These are phyloP conservation scores for Rhodosporidiobolus odoratus DNA, from an alignment of 768 basidiomycete genomes.

Conservation along the genomic window DNA sequence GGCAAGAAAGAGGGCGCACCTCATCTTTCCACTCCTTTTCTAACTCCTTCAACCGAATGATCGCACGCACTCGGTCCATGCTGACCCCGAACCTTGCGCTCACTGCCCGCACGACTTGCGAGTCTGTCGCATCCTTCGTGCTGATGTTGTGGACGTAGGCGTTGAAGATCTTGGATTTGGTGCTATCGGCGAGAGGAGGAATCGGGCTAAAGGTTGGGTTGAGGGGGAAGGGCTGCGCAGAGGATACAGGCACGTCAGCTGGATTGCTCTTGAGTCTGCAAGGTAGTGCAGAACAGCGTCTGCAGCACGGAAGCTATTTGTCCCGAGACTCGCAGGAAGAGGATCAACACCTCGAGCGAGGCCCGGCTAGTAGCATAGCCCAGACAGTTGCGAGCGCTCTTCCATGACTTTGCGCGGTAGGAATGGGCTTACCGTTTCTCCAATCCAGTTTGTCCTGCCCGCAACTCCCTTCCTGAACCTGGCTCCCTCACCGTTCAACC, in stretches of 20 bases:
- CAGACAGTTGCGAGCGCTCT: neutral
- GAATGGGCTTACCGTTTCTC: slow-evolving; percentile 28
- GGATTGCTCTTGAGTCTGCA: neutral
- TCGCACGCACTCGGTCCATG: slow-evolving; percentile 74
- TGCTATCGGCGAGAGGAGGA: slow-evolving; percentile 62
- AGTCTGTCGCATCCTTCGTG: slow-evolving; percentile 42
- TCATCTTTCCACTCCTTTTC: slow-evolving; percentile 60
- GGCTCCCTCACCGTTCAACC: slow-evolving; percentile 31
- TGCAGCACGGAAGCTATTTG: neutral
- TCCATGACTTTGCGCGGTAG: neutral
- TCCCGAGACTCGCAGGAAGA: neutral
- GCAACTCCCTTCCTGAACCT: slow-evolving; percentile 15
- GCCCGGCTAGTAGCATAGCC: neutral
- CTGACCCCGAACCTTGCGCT: slow-evolving; percentile 57
- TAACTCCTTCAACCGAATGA: slow-evolving; percentile 72
- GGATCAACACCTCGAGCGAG: neutral
- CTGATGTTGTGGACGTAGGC: slow-evolving; percentile 57
- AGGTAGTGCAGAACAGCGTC: neutral
- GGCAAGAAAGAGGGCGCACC: slow-evolving; percentile 44
- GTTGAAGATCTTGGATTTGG: slow-evolving; percentile 58
- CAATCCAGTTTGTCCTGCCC: slow-evolving; percentile 38
- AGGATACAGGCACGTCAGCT: neutral
- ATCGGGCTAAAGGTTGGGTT: slow-evolving; percentile 80
- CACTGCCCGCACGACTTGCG: slow-evolving; percentile 31
- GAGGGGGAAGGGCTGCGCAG: slow-evolving; percentile 73